phyloP scores from a whole-genome alignment of 2,329 filamentous ascomycete genomes.

The Ustulina deusta region DNA sequence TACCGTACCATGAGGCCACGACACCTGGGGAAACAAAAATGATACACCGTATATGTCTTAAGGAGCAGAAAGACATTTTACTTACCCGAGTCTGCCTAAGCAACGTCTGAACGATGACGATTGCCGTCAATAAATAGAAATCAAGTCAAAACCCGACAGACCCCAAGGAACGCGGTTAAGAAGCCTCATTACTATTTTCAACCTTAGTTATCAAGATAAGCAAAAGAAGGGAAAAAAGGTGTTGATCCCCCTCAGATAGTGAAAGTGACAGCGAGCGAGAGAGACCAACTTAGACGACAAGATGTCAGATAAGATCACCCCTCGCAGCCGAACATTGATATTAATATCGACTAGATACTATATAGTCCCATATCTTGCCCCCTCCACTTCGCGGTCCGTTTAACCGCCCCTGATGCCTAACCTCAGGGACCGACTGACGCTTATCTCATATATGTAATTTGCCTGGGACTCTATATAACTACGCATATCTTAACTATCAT shows the following conservation, averaged over 20 bases:
- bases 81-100: neutral
- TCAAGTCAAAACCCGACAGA: neutral
- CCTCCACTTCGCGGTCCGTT: conserved; percentile 21
- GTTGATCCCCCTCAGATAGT: neutral
- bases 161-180: neutral
- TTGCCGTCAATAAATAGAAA: too few species aligned
- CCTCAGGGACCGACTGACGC: neutral
- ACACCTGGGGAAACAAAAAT: conserved; percentile 17
- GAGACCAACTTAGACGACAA: neutral
- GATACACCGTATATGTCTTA: conserved; percentile 20
- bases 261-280: neutral
- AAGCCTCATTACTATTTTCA: neutral
- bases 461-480: too few species aligned
- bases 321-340: conserved; percentile 10
- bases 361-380: neutral
- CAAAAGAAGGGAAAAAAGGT: neutral
- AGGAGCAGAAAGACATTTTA: neutral
- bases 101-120: neutral
- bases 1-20: conserved; percentile 26
- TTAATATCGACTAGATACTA: conserved; percentile 22
- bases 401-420: conserved; percentile 8
- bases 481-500: too few species aligned
- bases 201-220: neutral
- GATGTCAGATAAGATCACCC: conserved; percentile 8
- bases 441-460: too few species aligned